Evolutionary conservation across 2,329 filamentous ascomycete species (phyloP), one percentile per base, ranked within the genome.

Genomic region (Monilinia aucupariae): DNA sequence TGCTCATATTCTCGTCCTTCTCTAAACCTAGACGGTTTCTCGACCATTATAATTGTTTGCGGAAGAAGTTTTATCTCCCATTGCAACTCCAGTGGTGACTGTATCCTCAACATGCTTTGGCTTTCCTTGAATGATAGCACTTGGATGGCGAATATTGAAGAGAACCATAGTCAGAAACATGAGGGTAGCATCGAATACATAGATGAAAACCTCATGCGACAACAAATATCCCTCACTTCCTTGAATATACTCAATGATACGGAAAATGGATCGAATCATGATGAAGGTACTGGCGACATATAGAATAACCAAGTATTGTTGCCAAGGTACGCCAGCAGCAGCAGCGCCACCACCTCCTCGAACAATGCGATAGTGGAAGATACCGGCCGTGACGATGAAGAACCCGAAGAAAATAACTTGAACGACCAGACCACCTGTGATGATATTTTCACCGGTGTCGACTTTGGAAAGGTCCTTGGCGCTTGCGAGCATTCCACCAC

Each of bases 351-450:
- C 69, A 1, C 68, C 66, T 5, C 20, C 12, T 22, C 22, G 50
- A 13, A 30, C 32, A 17, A 72, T 61, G 2, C 66, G 62, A 9
- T 17, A 9, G 30, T 71, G 63, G 39, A 71, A 72, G 32, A 68
- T 34, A 1, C 15, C 47, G 13, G 65, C 41, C 12, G 65, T 62
- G 25, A 69, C 39, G 25, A 82, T 71, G 67, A 84, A 84, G 61
- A 82, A 74, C n/a, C 74, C 74, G 65, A 84, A 84, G 66, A 81
- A 78, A 9, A 80, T 17, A 4, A 84, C 74, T 65, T 84, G 81
- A 4, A 83, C 67, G 10, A 78, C 70, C 3, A 84, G 73, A 13
- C 81, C 81, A 7, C 68, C 75, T 25, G 81, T 72, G 17, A 83
- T 77, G 51, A 82, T 72, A 5, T 75, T 73, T 55, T 78, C 70